phyloP scores from a whole-genome alignment of 257 asterid species.

The Solanum okadae region DNA sequence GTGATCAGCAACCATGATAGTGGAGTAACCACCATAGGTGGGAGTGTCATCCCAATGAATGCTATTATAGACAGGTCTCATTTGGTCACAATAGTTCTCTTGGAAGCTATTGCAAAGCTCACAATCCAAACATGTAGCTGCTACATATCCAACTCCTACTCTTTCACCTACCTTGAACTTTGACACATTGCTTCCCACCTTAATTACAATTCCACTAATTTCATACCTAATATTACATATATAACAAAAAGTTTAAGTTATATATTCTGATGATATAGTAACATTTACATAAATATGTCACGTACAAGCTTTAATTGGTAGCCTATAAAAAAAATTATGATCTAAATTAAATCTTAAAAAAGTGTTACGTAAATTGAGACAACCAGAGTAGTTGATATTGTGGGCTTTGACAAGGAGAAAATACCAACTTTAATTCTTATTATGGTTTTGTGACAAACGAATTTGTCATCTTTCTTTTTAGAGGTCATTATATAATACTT shows the following conservation, averaged over 20 bases:
- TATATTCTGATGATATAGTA: too few species aligned
- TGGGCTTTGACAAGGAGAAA: neutral
- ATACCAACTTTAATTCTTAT: neutral
- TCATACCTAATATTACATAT: neutral
- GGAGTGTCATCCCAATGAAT: neutral
- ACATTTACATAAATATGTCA: too few species aligned
- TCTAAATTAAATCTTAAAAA: too few species aligned
- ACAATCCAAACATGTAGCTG: neutral
- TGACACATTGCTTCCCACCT: conserved; percentile 6
- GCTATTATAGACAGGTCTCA: neutral
- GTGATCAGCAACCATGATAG: neutral
- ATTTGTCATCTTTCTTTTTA: neutral
- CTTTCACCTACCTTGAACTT: conserved; percentile 8
- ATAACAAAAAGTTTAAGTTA: too few species aligned
- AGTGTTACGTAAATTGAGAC: too few species aligned
- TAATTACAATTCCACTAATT: neutral
- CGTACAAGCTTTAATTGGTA: too few species aligned
- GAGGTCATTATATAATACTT: neutral
- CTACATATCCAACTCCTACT: conserved; percentile 5
- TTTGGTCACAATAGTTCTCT: conserved; percentile 1
- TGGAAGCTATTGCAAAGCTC: neutral
- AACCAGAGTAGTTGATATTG: neutral
- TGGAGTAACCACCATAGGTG: conserved; percentile 10
- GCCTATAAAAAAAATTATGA: too few species aligned
- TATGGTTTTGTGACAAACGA: neutral